Evolutionary conservation across 176 grass and related monocot species (phyloP).

Genomic region (Aegilops bicornis): DNA sequence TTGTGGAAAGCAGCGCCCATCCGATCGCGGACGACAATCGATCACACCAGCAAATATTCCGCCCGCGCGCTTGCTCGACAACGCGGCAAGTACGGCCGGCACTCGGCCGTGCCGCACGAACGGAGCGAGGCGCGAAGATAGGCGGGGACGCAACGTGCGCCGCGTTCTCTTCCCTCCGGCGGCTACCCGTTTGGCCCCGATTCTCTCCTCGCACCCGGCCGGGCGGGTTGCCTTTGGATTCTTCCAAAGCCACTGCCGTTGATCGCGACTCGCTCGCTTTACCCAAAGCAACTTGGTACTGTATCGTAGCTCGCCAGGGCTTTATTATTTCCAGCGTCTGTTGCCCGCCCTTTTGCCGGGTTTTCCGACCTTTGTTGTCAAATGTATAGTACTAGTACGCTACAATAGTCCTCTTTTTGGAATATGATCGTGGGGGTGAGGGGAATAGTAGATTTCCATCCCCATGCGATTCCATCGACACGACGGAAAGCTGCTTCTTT

Average conservation of each 20-base stretch:
- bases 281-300: conserved; percentile 17
- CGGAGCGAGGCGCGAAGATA: background rate
- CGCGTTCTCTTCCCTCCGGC: conserved; percentile 31
- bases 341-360: conserved; percentile 20
- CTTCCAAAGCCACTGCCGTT: conserved; percentile 36
- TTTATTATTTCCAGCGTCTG: conserved; percentile 38
- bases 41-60: background rate
- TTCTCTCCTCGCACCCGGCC: background rate
- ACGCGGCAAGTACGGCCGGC: background rate
- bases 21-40: conserved; percentile 3
- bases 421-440: background rate
- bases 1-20: background rate
- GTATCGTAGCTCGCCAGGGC: background rate
- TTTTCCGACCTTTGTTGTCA: conserved; percentile 21
- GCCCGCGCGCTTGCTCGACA: background rate
- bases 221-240: conserved; percentile 45
- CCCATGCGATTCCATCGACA: conserved; percentile 19
- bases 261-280: conserved; percentile 25
- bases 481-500: conserved; percentile 44
- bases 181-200: conserved; percentile 23
- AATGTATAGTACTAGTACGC: background rate
- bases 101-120: background rate
- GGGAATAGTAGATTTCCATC: background rate
- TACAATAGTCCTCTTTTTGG: conserved; percentile 35
- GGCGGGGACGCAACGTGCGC: background rate